Evolutionary conservation across 2,329 filamentous ascomycete genomes (phyloP).

Genomic region (Boeremia exigua): DNA sequence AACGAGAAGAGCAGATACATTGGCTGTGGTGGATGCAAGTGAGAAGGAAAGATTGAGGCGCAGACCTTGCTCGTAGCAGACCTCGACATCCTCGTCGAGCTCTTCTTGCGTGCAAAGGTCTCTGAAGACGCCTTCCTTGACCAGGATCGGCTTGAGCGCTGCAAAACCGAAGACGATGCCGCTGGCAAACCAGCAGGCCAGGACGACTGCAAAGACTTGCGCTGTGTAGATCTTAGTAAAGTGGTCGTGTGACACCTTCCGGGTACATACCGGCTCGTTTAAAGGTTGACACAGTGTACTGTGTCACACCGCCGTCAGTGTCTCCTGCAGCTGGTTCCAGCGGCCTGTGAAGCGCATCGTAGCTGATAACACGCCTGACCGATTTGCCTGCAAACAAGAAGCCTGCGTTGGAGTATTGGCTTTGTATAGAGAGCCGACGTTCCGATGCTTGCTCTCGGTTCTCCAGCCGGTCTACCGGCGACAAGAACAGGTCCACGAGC

Average conservation of each 20-base stretch:
- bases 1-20: constrained; percentile 47
- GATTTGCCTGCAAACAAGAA: constrained; percentile 36
- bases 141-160: constrained; percentile 49
- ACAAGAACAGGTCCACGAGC: constrained; percentile 44
- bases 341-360: constrained; percentile 55
- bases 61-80: constrained; percentile 49
- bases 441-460: constrained; percentile 38
- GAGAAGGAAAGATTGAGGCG: constrained; percentile 49
- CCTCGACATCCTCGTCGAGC: constrained; percentile 39
- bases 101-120: constrained; percentile 46
- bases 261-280: constrained; percentile 41
- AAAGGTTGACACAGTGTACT: constrained; percentile 56
- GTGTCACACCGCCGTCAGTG: constrained; percentile 53
- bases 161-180: constrained; percentile 52
- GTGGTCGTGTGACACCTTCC: constrained; percentile 7
- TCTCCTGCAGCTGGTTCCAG: constrained; percentile 44
- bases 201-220: constrained; percentile 44
- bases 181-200: constrained; percentile 49
- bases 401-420: constrained; percentile 29
- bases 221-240: constrained; percentile 28
- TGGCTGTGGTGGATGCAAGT: constrained; percentile 47
- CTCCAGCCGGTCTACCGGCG: constrained; percentile 41
- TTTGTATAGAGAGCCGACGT: constrained; percentile 40
- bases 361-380: constrained; percentile 53
- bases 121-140: constrained; percentile 48